Conservation (phyloP, 2,329 filamentous ascomycete genomes). For the Tolypocladium pustulatum region DNA sequence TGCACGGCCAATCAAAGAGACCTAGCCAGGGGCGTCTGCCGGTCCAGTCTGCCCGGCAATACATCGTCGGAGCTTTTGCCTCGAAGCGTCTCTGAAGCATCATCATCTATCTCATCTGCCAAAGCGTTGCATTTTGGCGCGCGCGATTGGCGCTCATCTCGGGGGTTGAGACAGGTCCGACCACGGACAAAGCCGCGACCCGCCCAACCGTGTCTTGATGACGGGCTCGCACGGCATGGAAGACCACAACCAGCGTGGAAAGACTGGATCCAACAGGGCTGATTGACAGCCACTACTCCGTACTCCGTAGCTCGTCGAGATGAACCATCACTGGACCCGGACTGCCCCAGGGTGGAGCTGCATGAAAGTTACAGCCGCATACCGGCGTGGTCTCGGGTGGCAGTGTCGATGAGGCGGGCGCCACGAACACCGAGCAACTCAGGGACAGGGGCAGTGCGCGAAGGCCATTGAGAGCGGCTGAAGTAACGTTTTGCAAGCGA, state of each 20-base stretch:
- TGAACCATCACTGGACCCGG: not conserved
- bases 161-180: too few relatives aligned
- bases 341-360: not conserved
- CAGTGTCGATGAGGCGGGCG: not conserved
- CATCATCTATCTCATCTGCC: not conserved
- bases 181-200: slow-evolving; percentile 1
- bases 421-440: not conserved
- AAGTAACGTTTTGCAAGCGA: not conserved
- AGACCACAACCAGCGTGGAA: not conserved
- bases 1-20: not conserved
- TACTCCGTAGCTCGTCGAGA: not conserved
- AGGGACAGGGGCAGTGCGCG: not conserved
- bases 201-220: not conserved
- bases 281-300: too few relatives aligned
- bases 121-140: not conserved
- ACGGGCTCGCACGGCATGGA: not conserved
- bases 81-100: not conserved
- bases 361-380: not conserved
- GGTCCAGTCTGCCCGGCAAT: not conserved
- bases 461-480: not conserved
- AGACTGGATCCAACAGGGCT: too few relatives aligned
- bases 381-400: not conserved
- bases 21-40: not conserved
- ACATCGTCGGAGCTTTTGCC: not conserved
- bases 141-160: not conserved